Evolutionary conservation across 2,329 filamentous ascomycete genomes (phyloP).

Genomic region (Moelleriella libera): DNA sequence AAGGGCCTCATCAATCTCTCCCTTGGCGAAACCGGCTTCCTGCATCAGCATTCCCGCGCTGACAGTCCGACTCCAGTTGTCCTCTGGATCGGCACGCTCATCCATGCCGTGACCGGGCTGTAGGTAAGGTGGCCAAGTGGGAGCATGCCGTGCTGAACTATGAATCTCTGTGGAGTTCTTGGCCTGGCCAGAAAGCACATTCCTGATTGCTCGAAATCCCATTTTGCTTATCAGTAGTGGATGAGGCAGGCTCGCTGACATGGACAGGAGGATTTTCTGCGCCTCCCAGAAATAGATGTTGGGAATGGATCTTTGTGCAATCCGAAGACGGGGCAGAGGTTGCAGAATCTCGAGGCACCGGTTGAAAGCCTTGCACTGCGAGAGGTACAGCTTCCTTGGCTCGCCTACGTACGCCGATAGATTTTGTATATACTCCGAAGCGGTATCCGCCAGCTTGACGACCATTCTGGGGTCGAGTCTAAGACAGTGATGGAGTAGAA

Average conservation of each 20-base stretch:
- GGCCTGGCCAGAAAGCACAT: constrained; percentile 36
- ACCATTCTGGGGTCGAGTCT: constrained; percentile 18
- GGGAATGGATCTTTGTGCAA: constrained; percentile 11
- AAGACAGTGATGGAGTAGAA: constrained; percentile 16
- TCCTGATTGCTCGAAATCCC: constrained; percentile 40
- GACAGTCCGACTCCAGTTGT: constrained; percentile 38
- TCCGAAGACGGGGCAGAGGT: constrained; percentile 10
- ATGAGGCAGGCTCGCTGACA: constrained; percentile 32
- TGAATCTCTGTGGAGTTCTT: constrained; percentile 37
- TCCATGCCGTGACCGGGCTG: constrained; percentile 44
- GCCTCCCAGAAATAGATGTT: constrained; percentile 36
- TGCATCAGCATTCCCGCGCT: constrained; percentile 38
- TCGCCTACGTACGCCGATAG: constrained; percentile 5
- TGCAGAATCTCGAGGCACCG: constrained; percentile 12
- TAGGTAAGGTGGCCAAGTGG: constrained; percentile 48
- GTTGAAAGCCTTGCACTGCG: constrained; percentile 19
- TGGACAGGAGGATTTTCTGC: constrained; percentile 36
- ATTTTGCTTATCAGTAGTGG: constrained; percentile 34
- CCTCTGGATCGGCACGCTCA: constrained; percentile 33
- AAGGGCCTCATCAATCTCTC: constrained; percentile 31
- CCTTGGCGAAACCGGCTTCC: constrained; percentile 39
- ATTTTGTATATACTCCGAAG: constrained; percentile 12
- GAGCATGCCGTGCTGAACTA: constrained; percentile 30
- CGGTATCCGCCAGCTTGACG: constrained; percentile 14
- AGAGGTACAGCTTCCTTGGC: constrained; percentile 10